Percentiles rank a stretch among this genome's conserved stretches.
Conservation (phyloP, 768 basidiomycete genomes). For the Tricholoma matsutake region DNA sequence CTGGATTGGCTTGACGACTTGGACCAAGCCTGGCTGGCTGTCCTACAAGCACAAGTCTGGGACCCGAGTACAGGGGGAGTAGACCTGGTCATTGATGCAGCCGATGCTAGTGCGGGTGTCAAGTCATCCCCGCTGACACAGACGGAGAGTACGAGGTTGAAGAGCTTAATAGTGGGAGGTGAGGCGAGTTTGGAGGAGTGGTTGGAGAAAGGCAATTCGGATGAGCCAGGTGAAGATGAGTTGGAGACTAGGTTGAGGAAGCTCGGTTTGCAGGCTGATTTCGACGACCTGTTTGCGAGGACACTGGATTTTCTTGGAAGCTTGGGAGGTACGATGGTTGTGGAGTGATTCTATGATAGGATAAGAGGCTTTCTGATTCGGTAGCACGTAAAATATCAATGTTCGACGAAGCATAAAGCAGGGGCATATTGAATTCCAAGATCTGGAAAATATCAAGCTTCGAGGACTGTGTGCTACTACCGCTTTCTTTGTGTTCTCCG, state of each 20-base stretch:
- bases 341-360: background rate
- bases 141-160: conserved; percentile 70
- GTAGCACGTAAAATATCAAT: background rate
- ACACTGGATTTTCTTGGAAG: conserved; percentile 62
- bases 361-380: background rate
- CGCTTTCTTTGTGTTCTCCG: conserved; percentile 45
- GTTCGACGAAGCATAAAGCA: background rate
- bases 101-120: conserved; percentile 26
- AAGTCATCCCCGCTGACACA: conserved; percentile 54
- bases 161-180: conserved; percentile 62
- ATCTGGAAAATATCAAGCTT: background rate
- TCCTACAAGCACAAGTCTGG: conserved; percentile 66
- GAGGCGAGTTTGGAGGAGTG: conserved; percentile 67
- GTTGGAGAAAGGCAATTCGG: conserved; percentile 35
- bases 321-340: conserved; percentile 26
- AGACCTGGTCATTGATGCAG: conserved; percentile 38
- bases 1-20: conserved; percentile 70
- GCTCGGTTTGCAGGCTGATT: conserved; percentile 56
- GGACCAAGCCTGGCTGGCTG: conserved; percentile 71
- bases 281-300: conserved; percentile 59
- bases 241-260: conserved; percentile 41
- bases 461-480: conserved; percentile 13
- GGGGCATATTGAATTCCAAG: background rate
- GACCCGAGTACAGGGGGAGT: conserved; percentile 43
- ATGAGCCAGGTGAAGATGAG: conserved; percentile 27